These are phyloP conservation scores for Friedmanniomyces endolithicus DNA, from an alignment of 495 filamentous ascomycete genomes.

Conservation along the genomic window DNA sequence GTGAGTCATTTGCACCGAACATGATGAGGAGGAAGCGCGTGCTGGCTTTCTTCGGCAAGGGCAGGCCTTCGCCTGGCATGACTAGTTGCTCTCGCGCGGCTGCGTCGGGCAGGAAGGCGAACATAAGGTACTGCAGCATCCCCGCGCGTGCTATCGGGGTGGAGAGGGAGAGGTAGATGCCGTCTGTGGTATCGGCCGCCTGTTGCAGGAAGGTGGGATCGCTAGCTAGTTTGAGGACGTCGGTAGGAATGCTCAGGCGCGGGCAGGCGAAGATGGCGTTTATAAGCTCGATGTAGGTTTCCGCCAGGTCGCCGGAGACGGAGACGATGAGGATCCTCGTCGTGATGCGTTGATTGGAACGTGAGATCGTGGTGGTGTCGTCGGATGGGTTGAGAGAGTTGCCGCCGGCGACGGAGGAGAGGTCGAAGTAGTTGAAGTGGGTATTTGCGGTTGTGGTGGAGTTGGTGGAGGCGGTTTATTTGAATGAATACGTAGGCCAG, in stretches of 20 bases:
- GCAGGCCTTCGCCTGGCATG: conserved; percentile 64
- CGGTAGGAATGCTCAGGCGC: conserved; percentile 72
- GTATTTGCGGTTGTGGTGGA: conserved; percentile 23
- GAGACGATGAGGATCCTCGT: conserved; percentile 67
- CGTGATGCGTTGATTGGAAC: conserved; percentile 29
- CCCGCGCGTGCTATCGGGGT: conserved; percentile 38
- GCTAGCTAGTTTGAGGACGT: conserved; percentile 73
- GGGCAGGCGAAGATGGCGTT: conserved; percentile 93
- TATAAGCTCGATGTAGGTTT: conserved; percentile 96
- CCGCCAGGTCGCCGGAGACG: conserved; percentile 67
- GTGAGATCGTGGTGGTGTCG: background rate
- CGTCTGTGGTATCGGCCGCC: conserved; percentile 77
- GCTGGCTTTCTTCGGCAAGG: conserved; percentile 39
- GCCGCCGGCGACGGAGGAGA: conserved; percentile 9
- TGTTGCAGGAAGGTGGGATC: conserved; percentile 91
- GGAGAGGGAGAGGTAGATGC: conserved; percentile 48
- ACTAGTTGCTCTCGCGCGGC: conserved; percentile 53
- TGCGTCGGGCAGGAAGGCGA: conserved; percentile 76
- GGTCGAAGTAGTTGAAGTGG: conserved; percentile 15
- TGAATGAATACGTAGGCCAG: conserved; percentile 80
- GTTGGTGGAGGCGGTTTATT: conserved; percentile 34
- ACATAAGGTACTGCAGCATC: conserved; percentile 91
- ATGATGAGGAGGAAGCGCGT: conserved; percentile 65
- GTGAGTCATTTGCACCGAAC: conserved; percentile 83
- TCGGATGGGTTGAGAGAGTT: conserved; percentile 13